phyloP scores from a whole-genome alignment of 352 stramenopile genomes.

The Globisporangium splendens region DNA sequence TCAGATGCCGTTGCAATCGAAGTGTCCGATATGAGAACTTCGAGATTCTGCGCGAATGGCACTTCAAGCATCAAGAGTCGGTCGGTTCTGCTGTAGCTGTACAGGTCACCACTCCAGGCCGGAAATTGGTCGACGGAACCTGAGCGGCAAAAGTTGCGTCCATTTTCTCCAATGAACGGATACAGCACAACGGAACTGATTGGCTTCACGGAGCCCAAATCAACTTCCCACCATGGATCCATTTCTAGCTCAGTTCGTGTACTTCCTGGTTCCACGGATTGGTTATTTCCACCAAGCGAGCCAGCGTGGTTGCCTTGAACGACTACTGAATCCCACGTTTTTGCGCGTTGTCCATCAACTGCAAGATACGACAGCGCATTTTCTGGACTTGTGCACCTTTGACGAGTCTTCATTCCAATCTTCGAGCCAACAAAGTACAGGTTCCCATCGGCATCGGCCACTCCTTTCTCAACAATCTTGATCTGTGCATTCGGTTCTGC shows the following conservation, averaged over 20 bases:
- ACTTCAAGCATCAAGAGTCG: constrained; percentile 33
- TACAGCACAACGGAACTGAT: constrained; percentile 48
- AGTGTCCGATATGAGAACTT: constrained; percentile 34
- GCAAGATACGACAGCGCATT: constrained; percentile 41
- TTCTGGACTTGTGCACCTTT: constrained; percentile 49
- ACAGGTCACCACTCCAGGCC: constrained; percentile 39
- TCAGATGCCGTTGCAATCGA: constrained; percentile 19
- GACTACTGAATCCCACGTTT: constrained; percentile 38
- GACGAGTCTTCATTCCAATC: constrained; percentile 51
- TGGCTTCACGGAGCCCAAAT: constrained; percentile 41
- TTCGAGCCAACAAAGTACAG: constrained; percentile 66
- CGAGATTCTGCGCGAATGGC: constrained; percentile 54
- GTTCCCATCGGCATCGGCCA: constrained; percentile 32
- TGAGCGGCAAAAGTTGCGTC: constrained; percentile 27
- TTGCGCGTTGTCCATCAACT: constrained; percentile 37
- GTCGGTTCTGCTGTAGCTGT: constrained; percentile 33
- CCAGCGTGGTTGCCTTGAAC: constrained; percentile 8
- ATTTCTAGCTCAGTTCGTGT: constrained; percentile 35
- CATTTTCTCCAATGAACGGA: constrained; percentile 41
- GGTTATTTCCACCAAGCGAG: neutral
- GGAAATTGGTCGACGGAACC: constrained; percentile 12
- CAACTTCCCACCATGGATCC: constrained; percentile 72
- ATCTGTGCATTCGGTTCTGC: constrained; percentile 26
- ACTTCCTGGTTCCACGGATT: constrained; percentile 31
- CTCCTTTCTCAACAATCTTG: constrained; percentile 33